Base-by-base conservation (phyloP, 768 basidiomycete genomes). In the Daedalea quercina region DNA sequence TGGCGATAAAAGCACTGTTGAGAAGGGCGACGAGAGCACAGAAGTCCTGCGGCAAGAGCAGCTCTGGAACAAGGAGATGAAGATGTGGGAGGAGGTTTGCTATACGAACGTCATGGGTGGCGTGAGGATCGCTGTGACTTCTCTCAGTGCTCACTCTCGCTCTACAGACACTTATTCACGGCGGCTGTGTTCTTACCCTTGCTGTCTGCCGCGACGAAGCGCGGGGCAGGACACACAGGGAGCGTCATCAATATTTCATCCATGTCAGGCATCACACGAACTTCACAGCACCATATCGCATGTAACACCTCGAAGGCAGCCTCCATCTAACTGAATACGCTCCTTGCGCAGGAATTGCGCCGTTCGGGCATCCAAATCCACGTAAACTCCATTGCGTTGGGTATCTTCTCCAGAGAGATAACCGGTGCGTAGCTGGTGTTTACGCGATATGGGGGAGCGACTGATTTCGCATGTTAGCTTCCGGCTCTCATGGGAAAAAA, bases 181-280 rank as follows among this genome's bases (percentile, higher is more conserved):
- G 65, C 74, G 3, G 71, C 68, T 33, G 76, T 76, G 1, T 76
- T 77, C 64, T 56, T 76, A 1, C 74, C 74, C 4, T 66, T 77
- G 3, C 70, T 78, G 12, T 55, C 66, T 13, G 69, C 69, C 6
- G 70, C 71, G 19, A 65, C 65, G 2, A 57, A 62, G 8, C 54
- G 57, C 11, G 43, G 51, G 9, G 58, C 55, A 15, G 55, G 59
- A 9, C 65, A 70, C 52, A 68, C 72, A 3, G 70, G 65, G 11
- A 66, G 65, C 44, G 63, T 76, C 34, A 70, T 77, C 63, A 76
- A 75, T 59, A 65, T 73, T 44, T 60, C 73, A 17, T 70, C 69
- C 15, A 71, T 76, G 50, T 70, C 67, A 20, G 76, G 76, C 24
- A 70, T 75, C 47, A 73, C 68, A 17, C 62, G 64, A 24, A 71